Evolutionary conservation across 768 basidiomycete species (phyloP).

Genomic region (Tylopilus sp.): DNA sequence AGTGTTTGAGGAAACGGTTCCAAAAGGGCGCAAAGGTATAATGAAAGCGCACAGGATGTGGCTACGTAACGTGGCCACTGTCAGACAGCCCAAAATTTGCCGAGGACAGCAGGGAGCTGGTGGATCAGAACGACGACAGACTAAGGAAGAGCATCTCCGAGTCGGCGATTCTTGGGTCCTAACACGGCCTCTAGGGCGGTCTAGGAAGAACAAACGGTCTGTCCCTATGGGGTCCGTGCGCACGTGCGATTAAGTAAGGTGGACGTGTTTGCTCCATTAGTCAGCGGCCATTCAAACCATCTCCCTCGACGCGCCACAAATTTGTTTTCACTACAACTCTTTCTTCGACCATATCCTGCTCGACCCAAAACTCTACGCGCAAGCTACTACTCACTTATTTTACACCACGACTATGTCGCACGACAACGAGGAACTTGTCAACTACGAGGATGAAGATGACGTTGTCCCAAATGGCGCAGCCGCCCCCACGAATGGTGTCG

Average conservation of each 20-base stretch:
- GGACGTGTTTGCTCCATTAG: conserved; percentile 14
- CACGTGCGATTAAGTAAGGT: conserved; percentile 19
- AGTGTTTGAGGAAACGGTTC: conserved; percentile 7
- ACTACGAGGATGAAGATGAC: conserved; percentile 92
- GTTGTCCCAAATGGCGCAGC: conserved; percentile 58
- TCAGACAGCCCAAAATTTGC: not conserved
- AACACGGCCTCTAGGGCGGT: not conserved
- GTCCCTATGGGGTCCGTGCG: conserved; percentile 26
- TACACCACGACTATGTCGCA: conserved; percentile 54
- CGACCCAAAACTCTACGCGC: conserved; percentile 24
- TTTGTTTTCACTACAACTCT: conserved; percentile 22
- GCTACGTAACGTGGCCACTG: conserved; percentile 12
- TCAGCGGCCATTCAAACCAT: conserved; percentile 20
- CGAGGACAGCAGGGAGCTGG: conserved; percentile 1
- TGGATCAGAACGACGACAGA: conserved; percentile 3
- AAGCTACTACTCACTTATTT: conserved; percentile 23
- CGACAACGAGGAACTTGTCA: conserved; percentile 90
- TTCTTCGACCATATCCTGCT: conserved; percentile 15
- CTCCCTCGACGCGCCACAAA: conserved; percentile 20
- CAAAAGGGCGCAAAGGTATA: not conserved
- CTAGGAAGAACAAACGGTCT: not conserved
- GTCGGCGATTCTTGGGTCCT: not conserved
- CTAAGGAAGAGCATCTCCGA: conserved; percentile 5
- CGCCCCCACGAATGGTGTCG: conserved; percentile 47
- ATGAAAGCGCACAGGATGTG: not conserved